Conservation (phyloP, 225 moss, liverwort and hornwort genomes). For the Ulota crispa region DNA sequence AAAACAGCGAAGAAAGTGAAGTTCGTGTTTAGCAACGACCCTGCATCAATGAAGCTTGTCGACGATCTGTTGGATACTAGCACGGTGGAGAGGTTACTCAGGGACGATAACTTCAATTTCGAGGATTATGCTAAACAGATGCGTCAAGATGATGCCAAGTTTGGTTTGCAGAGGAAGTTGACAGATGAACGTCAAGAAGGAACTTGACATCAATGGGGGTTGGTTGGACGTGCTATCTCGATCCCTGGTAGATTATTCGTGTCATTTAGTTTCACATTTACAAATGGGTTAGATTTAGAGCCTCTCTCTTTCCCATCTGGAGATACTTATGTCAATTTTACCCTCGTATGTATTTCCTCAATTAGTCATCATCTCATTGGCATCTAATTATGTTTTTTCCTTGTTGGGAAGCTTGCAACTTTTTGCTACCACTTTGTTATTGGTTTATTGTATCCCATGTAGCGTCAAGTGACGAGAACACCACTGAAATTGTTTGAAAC, state of each 20-base stretch:
- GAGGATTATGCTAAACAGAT: conserved; percentile 47
- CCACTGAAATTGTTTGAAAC: rapidly evolving
- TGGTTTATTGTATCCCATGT: neutral
- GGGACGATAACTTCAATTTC: conserved; percentile 35
- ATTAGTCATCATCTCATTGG: neutral
- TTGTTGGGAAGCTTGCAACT: neutral
- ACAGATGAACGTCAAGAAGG: conserved; percentile 35
- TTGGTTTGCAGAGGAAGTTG: conserved; percentile 41
- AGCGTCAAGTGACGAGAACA: too few relatives aligned
- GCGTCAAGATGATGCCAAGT: conserved; percentile 57
- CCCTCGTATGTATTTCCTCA: neutral
- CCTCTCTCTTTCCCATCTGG: conserved; percentile 3
- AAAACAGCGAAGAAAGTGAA: conserved; percentile 53
- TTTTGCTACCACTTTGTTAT: too few relatives aligned
- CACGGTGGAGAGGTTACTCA: conserved; percentile 38
- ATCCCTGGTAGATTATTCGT: neutral
- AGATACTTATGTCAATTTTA: neutral
- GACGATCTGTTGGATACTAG: conserved; percentile 39
- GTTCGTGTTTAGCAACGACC: conserved; percentile 40
- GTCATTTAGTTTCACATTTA: conserved; percentile 3
- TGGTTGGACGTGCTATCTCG: neutral
- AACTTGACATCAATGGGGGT: neutral
- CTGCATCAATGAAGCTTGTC: conserved; percentile 41
- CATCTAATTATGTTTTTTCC: neutral
- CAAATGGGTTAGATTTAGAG: neutral